Conservation (phyloP, 2,329 filamentous ascomycete genomes). For the Coleophoma eucalyptorum region DNA sequence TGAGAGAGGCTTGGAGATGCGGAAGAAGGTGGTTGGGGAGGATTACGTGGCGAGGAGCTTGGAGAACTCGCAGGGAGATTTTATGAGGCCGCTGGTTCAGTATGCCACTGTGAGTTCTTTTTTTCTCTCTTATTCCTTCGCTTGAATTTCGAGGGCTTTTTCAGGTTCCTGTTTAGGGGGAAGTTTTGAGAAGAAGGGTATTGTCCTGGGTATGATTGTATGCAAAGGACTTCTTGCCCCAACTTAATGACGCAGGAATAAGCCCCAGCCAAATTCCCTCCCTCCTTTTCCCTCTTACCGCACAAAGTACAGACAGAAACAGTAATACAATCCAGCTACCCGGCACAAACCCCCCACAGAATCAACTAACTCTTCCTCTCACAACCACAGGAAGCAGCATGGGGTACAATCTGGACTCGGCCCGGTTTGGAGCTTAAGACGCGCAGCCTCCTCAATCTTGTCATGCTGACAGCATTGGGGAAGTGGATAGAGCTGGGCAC, state of each 20-base stretch:
- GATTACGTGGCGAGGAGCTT: constrained; percentile 20
- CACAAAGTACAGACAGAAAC: too few species aligned
- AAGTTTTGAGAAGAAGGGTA: not conserved
- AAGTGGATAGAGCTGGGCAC: constrained; percentile 26
- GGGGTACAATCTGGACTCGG: constrained; percentile 26
- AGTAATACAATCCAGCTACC: too few species aligned
- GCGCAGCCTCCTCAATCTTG: constrained; percentile 22
- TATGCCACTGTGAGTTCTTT: constrained; percentile 20
- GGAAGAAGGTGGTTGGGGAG: constrained; percentile 22
- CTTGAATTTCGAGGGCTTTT: not conserved
- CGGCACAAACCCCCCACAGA: too few species aligned
- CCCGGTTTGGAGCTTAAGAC: constrained; percentile 21
- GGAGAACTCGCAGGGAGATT: constrained; percentile 17
- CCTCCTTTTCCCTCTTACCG: too few species aligned
- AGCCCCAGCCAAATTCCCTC: too few species aligned
- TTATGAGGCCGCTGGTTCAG: constrained; percentile 22
- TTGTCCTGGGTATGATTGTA: too few species aligned
- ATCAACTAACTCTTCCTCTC: too few species aligned
- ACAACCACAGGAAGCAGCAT: constrained; percentile 18
- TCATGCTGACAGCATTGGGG: constrained; percentile 24
- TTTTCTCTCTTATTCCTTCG: not conserved
- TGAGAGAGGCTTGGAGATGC: constrained; percentile 16
- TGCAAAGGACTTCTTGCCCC: too few species aligned
- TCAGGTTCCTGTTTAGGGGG: not conserved
- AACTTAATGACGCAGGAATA: too few species aligned